Percentiles rank a stretch among this genome's conserved stretches.
Evolutionary conservation across 768 basidiomycete genomes (phyloP).

Genomic region (Macrocybe gigantea): DNA sequence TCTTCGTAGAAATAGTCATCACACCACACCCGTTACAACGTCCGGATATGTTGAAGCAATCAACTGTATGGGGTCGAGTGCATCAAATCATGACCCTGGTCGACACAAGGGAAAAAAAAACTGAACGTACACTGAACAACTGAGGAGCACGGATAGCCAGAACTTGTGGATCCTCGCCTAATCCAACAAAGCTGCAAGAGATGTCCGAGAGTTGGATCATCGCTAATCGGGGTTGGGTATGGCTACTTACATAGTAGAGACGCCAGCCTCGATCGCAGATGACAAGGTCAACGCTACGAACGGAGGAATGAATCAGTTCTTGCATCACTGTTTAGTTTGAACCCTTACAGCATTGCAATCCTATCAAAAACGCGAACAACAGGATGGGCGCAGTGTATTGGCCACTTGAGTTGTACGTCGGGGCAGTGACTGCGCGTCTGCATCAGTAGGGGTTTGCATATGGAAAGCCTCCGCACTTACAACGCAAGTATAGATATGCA

Average conservation of each 20-base stretch:
- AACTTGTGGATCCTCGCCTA: conserved; percentile 80
- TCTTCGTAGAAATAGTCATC: too few species aligned
- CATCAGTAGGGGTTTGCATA: neutral
- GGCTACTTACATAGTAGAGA: conserved; percentile 69
- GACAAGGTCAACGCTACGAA: conserved; percentile 56
- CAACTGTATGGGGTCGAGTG: conserved; percentile 30
- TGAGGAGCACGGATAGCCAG: conserved; percentile 67
- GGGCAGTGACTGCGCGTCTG: conserved; percentile 51
- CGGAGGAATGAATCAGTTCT: too few species aligned
- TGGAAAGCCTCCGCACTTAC: conserved; percentile 32
- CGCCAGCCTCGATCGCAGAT: conserved; percentile 78
- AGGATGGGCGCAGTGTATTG: conserved; percentile 76
- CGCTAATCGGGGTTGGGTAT: neutral
- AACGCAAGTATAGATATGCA: conserved; percentile 68
- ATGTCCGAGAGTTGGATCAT: neutral
- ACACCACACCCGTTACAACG: conserved; percentile 59
- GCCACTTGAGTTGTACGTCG: conserved; percentile 67
- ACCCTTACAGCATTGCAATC: conserved; percentile 60
- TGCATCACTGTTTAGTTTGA: too few species aligned
- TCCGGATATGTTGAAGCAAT: conserved; percentile 65
- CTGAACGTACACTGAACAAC: conserved; percentile 50
- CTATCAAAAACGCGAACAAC: conserved; percentile 78
- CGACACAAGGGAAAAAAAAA: neutral
- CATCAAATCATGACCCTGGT: conserved; percentile 3
- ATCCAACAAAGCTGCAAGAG: conserved; percentile 62